These are phyloP conservation scores for Aurantiochytrium sp. DNA, from an alignment of 108 stramenopile genomes.

Conservation along the genomic window DNA sequence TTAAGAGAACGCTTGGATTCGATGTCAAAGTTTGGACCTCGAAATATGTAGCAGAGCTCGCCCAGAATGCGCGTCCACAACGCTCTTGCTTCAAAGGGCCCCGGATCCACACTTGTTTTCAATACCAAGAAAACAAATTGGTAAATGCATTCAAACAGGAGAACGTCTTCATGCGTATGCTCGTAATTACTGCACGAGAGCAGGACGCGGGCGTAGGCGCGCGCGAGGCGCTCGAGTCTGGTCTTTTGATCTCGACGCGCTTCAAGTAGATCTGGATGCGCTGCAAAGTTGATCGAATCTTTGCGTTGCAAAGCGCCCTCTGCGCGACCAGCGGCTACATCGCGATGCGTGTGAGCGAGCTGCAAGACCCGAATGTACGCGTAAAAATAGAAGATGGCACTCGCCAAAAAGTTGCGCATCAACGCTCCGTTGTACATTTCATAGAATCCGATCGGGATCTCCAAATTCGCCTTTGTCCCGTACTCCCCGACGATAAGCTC, in stretches of 20 bases:
- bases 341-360: background rate
- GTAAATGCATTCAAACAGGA: background rate
- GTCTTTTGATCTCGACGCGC: background rate
- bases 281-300: background rate
- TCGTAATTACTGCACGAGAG: slow-evolving; percentile 8
- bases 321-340: background rate
- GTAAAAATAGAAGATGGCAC: slow-evolving; percentile 12
- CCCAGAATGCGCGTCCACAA: background rate
- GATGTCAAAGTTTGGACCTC: background rate
- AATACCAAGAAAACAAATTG: background rate
- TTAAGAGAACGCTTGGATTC: background rate
- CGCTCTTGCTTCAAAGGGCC: background rate
- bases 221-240: background rate
- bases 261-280: background rate
- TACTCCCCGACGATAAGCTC: background rate
- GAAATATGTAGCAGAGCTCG: background rate
- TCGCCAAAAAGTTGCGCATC: slow-evolving; percentile 1
- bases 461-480: background rate
- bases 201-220: background rate
- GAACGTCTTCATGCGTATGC: background rate
- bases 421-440: background rate
- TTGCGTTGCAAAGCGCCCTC: background rate
- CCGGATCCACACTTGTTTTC: background rate
- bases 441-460: background rate
- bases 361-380: background rate